A percentile compares a stretch with the other conserved stretches of the same genome.
These are phyloP conservation scores for Microsporum audouinii DNA, from an alignment of 2,329 filamentous ascomycete genomes.

Conservation along the genomic window DNA sequence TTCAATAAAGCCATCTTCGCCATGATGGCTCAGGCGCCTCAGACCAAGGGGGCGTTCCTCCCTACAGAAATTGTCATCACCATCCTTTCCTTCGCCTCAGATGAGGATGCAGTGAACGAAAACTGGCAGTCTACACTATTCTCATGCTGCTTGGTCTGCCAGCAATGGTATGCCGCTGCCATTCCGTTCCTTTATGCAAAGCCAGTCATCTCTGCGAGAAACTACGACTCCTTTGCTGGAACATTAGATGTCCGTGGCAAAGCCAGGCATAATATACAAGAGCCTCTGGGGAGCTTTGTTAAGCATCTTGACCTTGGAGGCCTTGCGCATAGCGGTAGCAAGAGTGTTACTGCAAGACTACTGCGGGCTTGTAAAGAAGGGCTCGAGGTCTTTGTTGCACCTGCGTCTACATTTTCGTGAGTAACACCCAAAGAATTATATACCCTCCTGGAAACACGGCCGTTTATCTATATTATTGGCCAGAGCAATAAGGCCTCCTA, in stretches of 20 bases:
- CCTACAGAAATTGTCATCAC: constrained; percentile 45
- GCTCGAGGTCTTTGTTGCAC: constrained; percentile 46
- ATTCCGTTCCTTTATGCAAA: constrained; percentile 42
- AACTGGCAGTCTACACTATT: constrained; percentile 36
- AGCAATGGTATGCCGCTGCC: constrained; percentile 46
- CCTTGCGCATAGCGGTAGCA: constrained; percentile 49
- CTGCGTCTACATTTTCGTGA: constrained; percentile 46
- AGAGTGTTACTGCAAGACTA: constrained; percentile 46
- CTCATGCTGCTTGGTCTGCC: constrained; percentile 42
- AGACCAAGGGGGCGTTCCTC: constrained; percentile 26
- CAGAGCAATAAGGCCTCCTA: not conserved
- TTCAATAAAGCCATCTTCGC: not conserved
- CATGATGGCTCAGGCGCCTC: not conserved
- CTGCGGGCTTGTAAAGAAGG: constrained; percentile 42
- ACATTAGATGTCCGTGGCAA: constrained; percentile 21
- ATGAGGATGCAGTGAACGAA: constrained; percentile 20
- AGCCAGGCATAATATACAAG: constrained; percentile 34
- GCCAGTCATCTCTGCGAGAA: constrained; percentile 41
- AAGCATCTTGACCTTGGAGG: constrained; percentile 41
- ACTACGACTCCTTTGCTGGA: constrained; percentile 44
- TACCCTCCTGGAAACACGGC: not conserved
- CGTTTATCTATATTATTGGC: not conserved
- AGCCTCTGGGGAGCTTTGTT: constrained; percentile 38
- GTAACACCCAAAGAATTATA: constrained; percentile 14
- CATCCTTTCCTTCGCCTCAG: constrained; percentile 37